Base-by-base conservation (phyloP, 139 green algal species). In the Zygnema cylindricum region DNA sequence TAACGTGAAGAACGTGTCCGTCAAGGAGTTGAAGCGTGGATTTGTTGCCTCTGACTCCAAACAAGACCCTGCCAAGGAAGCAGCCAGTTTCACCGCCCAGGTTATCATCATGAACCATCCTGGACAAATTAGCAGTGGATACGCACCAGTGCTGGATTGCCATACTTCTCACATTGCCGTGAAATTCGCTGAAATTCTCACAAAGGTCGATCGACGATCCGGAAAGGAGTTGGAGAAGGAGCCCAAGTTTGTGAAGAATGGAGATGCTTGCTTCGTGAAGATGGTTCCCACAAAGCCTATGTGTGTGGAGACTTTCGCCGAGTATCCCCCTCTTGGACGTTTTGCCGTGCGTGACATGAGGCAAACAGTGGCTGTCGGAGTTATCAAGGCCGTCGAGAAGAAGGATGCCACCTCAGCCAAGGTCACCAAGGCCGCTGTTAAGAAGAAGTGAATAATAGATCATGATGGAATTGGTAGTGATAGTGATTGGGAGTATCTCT, bases 1-100 rank as follows among this genome's bases (percentile, higher is more conserved):
- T 94, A 99, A 99, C 95, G 96, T 99, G 91, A 99, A 99, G 95
- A 88, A 91, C 69, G 84, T 92, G 88, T 82, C 73, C n/a, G 89
- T 91, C 42, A 88, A 88, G 89, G 85, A 91, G 75, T 40, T 91
- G 30, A 84, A 91, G 76, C 73, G 84, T 55, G 84, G 88, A 3
- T 91, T 82, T 25, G 84, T 92, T 1, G 84, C 84, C 0, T 96
- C 94, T 33, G 94, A 95, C 86, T 95, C 94, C 85, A 95, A 95
- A 82, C 94, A 94, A 69, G 93, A 95, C 84, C 93, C 94, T 33
- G 93, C 93, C 57, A 95, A 93, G 92, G 92, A 94, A 83, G 90
- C 92, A 30, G 90, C 77, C 30, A 87, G 90, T 36, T 96, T 96
- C 84, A 91, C 82, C n/a, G 92, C 94, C 21, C 94, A 94, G 87